A percentile compares a stretch with the other conserved stretches of the same genome.
These are phyloP conservation scores for Talaromyces trachyspermus DNA, from an alignment of 495 filamentous ascomycete genomes.

Conservation along the genomic window DNA sequence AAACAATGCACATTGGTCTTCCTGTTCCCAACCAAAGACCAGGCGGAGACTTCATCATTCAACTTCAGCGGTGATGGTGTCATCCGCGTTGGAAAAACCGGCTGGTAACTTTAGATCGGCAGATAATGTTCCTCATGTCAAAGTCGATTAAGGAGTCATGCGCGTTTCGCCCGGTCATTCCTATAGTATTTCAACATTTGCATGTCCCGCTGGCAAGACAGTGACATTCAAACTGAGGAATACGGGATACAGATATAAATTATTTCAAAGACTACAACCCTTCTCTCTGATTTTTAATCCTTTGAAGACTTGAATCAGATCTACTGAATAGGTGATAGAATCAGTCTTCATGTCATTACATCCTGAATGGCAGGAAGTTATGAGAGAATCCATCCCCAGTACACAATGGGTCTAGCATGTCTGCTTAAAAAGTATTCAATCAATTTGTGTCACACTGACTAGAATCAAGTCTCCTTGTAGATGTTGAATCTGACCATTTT, in stretches of 20 bases:
- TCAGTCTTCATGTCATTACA: too few relatives aligned
- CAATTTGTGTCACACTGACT: too few relatives aligned
- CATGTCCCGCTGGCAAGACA: conserved; percentile 45
- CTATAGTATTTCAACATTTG: conserved; percentile 47
- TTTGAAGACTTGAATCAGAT: too few relatives aligned
- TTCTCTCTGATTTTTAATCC: conserved; percentile 41
- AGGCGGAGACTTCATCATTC: conserved; percentile 49
- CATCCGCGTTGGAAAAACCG: conserved; percentile 37
- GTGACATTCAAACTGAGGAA: conserved; percentile 46
- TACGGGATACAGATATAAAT: conserved; percentile 46
- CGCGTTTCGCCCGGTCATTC: conserved; percentile 46
- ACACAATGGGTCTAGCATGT: too few relatives aligned
- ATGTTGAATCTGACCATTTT: too few relatives aligned
- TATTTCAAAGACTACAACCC: conserved; percentile 59
- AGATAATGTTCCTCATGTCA: conserved; percentile 38
- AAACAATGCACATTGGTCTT: conserved; percentile 61
- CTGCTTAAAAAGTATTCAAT: too few relatives aligned
- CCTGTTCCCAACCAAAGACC: conserved; percentile 47
- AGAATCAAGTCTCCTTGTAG: too few relatives aligned
- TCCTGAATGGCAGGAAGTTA: too few relatives aligned
- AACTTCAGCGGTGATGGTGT: conserved; percentile 52
- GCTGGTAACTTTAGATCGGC: conserved; percentile 39
- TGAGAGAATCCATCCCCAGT: too few relatives aligned
- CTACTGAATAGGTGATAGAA: too few relatives aligned
- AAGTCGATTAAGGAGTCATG: conserved; percentile 35